Evolutionary conservation across 345 rosid genomes (phyloP), one percentile per base, ranked within the genome.

Genomic region (Corchorus capsularis): DNA sequence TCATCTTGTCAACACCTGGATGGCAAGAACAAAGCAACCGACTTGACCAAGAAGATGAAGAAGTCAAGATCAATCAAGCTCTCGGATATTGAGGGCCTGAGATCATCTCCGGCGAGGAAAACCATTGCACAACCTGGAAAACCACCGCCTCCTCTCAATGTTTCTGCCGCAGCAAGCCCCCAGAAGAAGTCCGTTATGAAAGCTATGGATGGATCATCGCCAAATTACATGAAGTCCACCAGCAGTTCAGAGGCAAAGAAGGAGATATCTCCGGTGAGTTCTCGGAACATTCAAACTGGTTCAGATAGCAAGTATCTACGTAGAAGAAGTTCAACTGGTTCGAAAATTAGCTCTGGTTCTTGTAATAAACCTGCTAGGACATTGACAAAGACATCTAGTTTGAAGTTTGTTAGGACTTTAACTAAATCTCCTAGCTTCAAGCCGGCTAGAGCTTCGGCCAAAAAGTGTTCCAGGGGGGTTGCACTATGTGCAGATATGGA

Each of bases 221-320:
- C 97, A 9, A 95, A 92, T 80, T 93, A 93, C 82, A 95, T 92
- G 98, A 95, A 90, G 87, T 85, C 88, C 49, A 95, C 99, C 5
- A 86, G 86, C 85, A 82, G 99, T 69, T 95, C 96, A 37, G 90
- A 88, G 80, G 96, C 98, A 14, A 89, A 91, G 73, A 91, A 85
- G 47, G 98, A 90, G 82, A 80, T 75, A n/a, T 74, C 87, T 47
- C 87, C 78, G 82, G 90, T 83, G 65, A 87, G 85, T 84, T 35
- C 81, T 45, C 77, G 75, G 73, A 75, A 74, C 50, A 17, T 35
- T 69, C 75, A 15, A 74, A 37, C 77, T 75, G 78, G 61, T 82
- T 86, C 78, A 45, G 84, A 74, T 75, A 63, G 75, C 64, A 85
- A 83, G 74, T 85, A 72, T 67, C 74, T 66, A 8, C 66, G 72